These are phyloP conservation scores for Lepraria neglecta DNA, from an alignment of 495 filamentous ascomycete species.

Conservation along the genomic window DNA sequence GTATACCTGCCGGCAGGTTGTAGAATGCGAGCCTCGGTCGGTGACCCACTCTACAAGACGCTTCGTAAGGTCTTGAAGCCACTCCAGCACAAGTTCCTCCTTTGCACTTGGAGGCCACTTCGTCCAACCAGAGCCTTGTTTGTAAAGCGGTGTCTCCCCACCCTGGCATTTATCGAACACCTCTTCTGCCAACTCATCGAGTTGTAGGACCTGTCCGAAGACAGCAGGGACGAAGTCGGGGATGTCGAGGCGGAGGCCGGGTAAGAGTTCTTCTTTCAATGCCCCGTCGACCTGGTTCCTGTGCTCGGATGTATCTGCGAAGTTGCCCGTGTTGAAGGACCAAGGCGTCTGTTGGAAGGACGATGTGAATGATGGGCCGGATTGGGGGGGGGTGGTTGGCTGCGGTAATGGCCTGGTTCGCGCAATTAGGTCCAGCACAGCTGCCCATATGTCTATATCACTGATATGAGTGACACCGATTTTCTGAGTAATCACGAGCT, in stretches of 20 bases:
- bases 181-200: conserved; percentile 13
- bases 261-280: conserved; percentile 30
- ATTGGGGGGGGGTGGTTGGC: neutral
- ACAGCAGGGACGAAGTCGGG: conserved; percentile 15
- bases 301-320: conserved; percentile 40
- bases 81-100: conserved; percentile 23
- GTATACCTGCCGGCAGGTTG: too few relatives aligned
- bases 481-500: too few relatives aligned
- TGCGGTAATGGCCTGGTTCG: too few relatives aligned
- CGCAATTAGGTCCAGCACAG: too few relatives aligned
- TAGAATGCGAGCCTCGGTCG: too few relatives aligned
- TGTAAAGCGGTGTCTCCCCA: conserved; percentile 23
- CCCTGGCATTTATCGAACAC: conserved; percentile 31
- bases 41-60: too few relatives aligned
- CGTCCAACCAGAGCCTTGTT: conserved; percentile 26
- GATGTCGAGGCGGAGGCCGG: conserved; percentile 34
- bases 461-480: too few relatives aligned
- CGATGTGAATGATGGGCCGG: neutral
- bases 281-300: conserved; percentile 38
- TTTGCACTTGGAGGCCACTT: conserved; percentile 17
- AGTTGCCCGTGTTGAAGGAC: conserved; percentile 39
- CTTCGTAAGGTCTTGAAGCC: conserved; percentile 27
- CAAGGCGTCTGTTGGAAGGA: conserved; percentile 34
- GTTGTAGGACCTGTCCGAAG: conserved; percentile 11
- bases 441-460: too few relatives aligned